Conservation (phyloP, 129 eudicot species). For the Pulicaria dysenterica region DNA sequence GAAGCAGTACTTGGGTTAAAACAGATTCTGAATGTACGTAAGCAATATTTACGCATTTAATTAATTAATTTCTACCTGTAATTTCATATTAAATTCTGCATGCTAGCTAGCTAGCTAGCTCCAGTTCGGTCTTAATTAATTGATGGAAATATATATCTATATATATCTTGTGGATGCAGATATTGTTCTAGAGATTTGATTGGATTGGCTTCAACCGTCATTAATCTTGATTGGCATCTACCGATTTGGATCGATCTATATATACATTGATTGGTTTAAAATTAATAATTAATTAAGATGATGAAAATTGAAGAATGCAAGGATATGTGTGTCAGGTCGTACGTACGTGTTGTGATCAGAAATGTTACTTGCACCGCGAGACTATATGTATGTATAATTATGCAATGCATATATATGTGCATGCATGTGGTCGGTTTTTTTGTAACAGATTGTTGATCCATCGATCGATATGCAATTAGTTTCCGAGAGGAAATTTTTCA, state of each 20-base stretch:
- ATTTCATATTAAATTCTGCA: too few relatives aligned
- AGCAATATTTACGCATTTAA: not conserved
- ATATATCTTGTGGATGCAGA: slow-evolving; percentile 51
- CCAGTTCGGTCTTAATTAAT: too few relatives aligned
- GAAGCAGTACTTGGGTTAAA: slow-evolving; percentile 81
- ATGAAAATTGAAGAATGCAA: slow-evolving; percentile 16
- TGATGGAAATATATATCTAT: too few relatives aligned
- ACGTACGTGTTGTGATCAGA: too few relatives aligned
- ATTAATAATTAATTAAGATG: too few relatives aligned
- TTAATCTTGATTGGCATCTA: slow-evolving; percentile 30
- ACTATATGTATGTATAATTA: too few relatives aligned
- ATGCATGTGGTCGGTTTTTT: slow-evolving; percentile 24
- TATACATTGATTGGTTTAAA: slow-evolving; percentile 16
- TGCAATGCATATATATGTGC: too few relatives aligned
- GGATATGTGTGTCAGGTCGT: too few relatives aligned
- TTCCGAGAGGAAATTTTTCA: slow-evolving; percentile 27
- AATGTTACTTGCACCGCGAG: slow-evolving; percentile 37
- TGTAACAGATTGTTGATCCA: not conserved
- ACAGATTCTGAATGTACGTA: slow-evolving; percentile 89
- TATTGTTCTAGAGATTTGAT: slow-evolving; percentile 91
- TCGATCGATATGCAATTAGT: slow-evolving; percentile 24
- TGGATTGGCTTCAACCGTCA: not conserved
- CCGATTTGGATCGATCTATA: slow-evolving; percentile 20
- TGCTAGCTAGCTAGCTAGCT: too few relatives aligned
- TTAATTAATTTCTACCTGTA: too few relatives aligned